Evolutionary conservation across 176 grass and related monocot species (phyloP), one percentile per base, ranked within the genome.

Genomic region (Lolium rigidum): DNA sequence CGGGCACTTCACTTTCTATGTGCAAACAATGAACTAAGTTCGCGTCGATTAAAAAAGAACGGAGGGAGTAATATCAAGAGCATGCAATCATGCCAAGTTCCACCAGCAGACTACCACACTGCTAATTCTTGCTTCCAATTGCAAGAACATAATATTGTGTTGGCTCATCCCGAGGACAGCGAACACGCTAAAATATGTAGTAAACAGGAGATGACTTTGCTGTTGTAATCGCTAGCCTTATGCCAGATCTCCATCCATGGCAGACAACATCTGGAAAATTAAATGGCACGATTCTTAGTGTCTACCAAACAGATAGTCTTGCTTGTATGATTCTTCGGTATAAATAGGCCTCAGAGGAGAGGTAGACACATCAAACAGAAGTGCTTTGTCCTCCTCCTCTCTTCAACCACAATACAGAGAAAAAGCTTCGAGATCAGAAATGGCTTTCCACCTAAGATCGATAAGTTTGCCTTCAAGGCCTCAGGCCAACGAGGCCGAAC

Each of bases 381-480:
- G 1, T 68, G 8, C 46, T 41, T 41, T 77, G 1, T 43, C 17
- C 39, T 68, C 52, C 54, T 62, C 44, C 65, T 65, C 31, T 56
- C 48, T 44, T 56, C 55, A 56, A 55, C 26, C 48, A 14, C n/a
- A 68, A 69, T 18, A 77, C 13, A 67, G 4, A 68, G n/a, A 78
- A 41, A 41, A 75, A 25, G 4, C 25, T 18, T 38, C 26, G 50
- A n/a, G 11, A 18, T 50, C 26, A 55, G 7, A 52, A 31, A 85
- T 85, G 83, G 83, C 83, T 55, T 66, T 15, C 73, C 83, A 77
- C 41, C 17, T 25, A 25, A 77, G 83, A 54, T 77, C 83, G 6
- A 77, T 25, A 43, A 77, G 83, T 48, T 54, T 85, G 73, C 83
- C 58, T 4, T 61, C 56, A 20, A 58, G 18, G 56, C 56, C 58